Evolutionary conservation across 2,329 filamentous ascomycete species (phyloP).

Genomic region (Whalleya microplaca): DNA sequence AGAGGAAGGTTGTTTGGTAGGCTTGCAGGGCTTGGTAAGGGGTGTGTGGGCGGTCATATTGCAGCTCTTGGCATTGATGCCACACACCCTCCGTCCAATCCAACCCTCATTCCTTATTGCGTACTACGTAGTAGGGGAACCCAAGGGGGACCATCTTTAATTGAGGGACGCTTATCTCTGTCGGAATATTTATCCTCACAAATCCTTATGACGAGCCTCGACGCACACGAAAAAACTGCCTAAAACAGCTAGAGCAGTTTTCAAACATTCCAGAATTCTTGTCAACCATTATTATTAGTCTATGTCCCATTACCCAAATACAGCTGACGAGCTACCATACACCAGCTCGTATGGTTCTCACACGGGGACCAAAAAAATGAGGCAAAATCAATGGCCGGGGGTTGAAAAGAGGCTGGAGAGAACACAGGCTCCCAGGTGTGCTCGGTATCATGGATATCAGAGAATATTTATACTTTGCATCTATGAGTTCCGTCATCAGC

Average conservation of each 20-base stretch:
- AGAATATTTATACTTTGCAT: no score
- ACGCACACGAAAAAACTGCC: conserved; percentile 33
- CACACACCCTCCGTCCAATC: conserved; percentile 20
- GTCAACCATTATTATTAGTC: background rate
- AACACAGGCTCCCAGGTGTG: background rate
- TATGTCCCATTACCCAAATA: background rate
- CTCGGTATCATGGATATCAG: background rate
- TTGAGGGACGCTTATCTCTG: conserved; percentile 38
- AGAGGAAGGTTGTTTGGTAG: conserved; percentile 34
- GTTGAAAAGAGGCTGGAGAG: background rate
- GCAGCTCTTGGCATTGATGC: conserved; percentile 32
- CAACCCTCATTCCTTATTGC: conserved; percentile 18
- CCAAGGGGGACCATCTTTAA: conserved; percentile 28
- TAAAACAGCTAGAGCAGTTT: conserved; percentile 30
- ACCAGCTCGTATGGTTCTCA: background rate
- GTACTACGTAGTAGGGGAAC: conserved; percentile 13
- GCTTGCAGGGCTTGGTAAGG: conserved; percentile 31
- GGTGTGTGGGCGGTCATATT: conserved; percentile 35
- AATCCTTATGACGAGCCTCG: conserved; percentile 24
- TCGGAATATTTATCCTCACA: conserved; percentile 38
- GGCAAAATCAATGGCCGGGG: background rate
- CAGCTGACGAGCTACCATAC: background rate
- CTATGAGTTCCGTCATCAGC: background rate
- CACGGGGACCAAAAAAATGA: background rate
- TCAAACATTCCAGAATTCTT: conserved; percentile 13